These are phyloP conservation scores for Amorphotheca resinae DNA, from an alignment of 495 filamentous ascomycete species.

Conservation along the genomic window DNA sequence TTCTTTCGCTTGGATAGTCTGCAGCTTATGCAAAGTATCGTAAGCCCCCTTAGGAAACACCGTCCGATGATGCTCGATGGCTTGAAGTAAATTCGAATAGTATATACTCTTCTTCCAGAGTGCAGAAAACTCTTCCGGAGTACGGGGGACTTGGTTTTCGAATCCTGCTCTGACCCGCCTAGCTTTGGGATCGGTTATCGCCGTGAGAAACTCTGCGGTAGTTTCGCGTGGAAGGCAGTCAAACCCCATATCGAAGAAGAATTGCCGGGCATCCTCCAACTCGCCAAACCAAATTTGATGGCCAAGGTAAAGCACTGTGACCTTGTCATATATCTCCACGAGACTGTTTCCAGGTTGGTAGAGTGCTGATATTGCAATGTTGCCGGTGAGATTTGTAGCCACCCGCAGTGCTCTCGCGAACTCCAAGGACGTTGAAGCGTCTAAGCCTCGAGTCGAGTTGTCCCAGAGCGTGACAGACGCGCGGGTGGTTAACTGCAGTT, in stretches of 20 bases:
- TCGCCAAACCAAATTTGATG: conserved; percentile 58
- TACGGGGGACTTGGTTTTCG: conserved; percentile 53
- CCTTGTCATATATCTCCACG: conserved; percentile 52
- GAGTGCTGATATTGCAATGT: conserved; percentile 40
- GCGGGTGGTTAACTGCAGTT: too few relatives aligned
- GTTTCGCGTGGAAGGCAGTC: conserved; percentile 41
- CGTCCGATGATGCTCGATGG: conserved; percentile 58
- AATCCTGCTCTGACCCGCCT: conserved; percentile 48
- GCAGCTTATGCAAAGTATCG: too few relatives aligned
- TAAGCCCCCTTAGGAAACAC: conserved; percentile 51
- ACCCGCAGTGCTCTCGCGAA: conserved; percentile 35
- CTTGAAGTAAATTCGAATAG: conserved; percentile 38
- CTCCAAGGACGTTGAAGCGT: conserved; percentile 36
- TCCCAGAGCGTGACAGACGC: conserved; percentile 45
- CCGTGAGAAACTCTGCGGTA: conserved; percentile 61
- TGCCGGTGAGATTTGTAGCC: conserved; percentile 36
- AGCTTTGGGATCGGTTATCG: conserved; percentile 54
- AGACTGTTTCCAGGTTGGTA: conserved; percentile 22
- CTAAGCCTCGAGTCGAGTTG: conserved; percentile 41
- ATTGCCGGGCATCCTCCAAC: conserved; percentile 41
- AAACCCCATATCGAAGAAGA: conserved; percentile 50
- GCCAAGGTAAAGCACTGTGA: conserved; percentile 51
- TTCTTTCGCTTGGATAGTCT: conserved; percentile 52
- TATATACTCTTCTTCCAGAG: conserved; percentile 45
- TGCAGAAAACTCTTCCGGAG: conserved; percentile 54